Evolutionary conservation across 1,139 yeast genomes (phyloP).

Genomic region (Yamadazyma spencermartinsiae): DNA sequence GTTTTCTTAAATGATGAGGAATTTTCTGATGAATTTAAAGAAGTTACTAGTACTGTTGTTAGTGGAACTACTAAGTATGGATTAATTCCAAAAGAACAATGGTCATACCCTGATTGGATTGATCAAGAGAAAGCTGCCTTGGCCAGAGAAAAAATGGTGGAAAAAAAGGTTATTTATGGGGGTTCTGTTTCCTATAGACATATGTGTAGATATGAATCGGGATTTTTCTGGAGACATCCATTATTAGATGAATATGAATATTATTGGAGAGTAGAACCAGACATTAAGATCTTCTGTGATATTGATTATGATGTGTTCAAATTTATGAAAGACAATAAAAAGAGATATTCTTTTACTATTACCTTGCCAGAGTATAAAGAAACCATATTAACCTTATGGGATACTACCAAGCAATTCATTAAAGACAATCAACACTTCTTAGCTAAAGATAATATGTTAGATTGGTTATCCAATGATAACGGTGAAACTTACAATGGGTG

Average conservation of each 20-base stretch:
- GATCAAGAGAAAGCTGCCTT: constrained; percentile 58
- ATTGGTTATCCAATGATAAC: constrained; percentile 69
- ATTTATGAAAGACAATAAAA: constrained; percentile 73
- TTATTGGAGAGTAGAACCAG: constrained; percentile 97
- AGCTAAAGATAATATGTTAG: constrained; percentile 66
- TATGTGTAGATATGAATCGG: constrained; percentile 93
- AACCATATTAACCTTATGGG: constrained; percentile 83
- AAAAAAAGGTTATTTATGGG: constrained; percentile 60
- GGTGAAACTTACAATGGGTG: constrained; percentile 73
- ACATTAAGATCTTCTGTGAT: constrained; percentile 74
- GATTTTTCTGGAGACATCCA: constrained; percentile 82
- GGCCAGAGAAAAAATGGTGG: constrained; percentile 50
- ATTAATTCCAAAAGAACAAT: constrained; percentile 45
- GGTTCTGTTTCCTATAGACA: constrained; percentile 65
- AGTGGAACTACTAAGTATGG: constrained; percentile 47
- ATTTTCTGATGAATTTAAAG: constrained; percentile 41
- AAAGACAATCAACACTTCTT: constrained; percentile 64
- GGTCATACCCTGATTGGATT: constrained; percentile 58
- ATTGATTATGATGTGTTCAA: constrained; percentile 80
- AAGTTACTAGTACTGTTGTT: constrained; percentile 31
- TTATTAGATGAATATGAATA: constrained; percentile 71
- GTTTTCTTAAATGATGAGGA: constrained; percentile 47
- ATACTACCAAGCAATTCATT: constrained; percentile 67
- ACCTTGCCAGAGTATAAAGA: constrained; percentile 80
- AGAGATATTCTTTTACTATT: constrained; percentile 77